Percentiles rank a stretch among this genome's conserved stretches.
Conservation (phyloP, 495 filamentous ascomycete genomes). For the Geoglossum glabrum region DNA sequence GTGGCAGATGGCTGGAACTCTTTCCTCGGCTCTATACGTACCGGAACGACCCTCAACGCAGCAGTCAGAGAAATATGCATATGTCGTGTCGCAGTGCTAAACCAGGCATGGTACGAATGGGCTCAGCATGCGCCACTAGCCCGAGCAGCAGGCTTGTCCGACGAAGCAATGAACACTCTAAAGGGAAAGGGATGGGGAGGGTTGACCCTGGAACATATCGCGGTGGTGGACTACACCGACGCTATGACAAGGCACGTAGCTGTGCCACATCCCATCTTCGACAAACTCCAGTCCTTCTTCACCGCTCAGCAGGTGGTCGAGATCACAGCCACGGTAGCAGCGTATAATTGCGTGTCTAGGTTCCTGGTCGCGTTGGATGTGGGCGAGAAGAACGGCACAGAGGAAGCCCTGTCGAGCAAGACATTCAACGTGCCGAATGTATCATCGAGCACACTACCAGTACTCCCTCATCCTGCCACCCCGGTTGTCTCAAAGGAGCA, state of each 20-base stretch:
- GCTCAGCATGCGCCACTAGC: constrained; percentile 49
- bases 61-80: constrained; percentile 52
- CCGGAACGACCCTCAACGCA: constrained; percentile 34
- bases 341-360: constrained; percentile 72
- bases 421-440: not conserved
- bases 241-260: constrained; percentile 49
- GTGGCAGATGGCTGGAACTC: constrained; percentile 66
- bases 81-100: constrained; percentile 52
- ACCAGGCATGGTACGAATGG: constrained; percentile 65
- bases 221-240: constrained; percentile 49
- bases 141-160: constrained; percentile 25
- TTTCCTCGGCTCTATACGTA: constrained; percentile 57
- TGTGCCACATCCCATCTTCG: constrained; percentile 45
- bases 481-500: not conserved
- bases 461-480: not conserved
- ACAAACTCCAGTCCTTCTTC: constrained; percentile 33
- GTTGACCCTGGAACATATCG: constrained; percentile 38
- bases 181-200: constrained; percentile 20
- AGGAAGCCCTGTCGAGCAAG: not conserved
- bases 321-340: constrained; percentile 57
- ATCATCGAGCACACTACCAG: not conserved
- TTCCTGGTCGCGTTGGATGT: constrained; percentile 74
- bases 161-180: constrained; percentile 24
- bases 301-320: constrained; percentile 53
- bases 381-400: constrained; percentile 25